Evolutionary conservation across 192 early-diverging fungal genomes (phyloP).

Genomic region (Phycomyces blakesleeanus): DNA sequence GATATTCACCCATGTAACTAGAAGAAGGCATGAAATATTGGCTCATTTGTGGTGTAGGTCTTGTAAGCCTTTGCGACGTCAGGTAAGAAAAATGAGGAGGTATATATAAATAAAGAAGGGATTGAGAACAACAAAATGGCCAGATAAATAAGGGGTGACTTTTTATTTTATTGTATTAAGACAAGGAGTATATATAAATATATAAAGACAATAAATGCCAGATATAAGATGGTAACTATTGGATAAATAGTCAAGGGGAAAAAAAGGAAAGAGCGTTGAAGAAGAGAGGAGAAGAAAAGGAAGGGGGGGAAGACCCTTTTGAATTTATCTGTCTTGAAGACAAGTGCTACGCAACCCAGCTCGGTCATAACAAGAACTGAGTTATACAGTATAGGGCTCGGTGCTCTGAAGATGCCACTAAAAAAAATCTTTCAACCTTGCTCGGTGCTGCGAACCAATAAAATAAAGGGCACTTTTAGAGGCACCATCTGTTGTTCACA

Average conservation of each 20-base stretch:
- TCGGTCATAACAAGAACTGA: neutral
- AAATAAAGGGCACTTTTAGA: neutral
- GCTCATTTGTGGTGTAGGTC: neutral
- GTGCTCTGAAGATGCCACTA: neutral
- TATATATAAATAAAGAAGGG: neutral
- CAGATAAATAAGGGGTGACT: constrained; percentile 5
- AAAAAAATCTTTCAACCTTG: neutral
- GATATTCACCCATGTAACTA: constrained; percentile 1
- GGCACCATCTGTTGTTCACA: neutral
- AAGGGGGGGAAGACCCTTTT: neutral
- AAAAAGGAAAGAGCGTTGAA: constrained; percentile 2
- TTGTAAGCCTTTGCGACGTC: neutral
- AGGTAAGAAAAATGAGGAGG: constrained; percentile 3
- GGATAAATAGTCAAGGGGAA: neutral
- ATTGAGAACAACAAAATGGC: constrained; percentile 1
- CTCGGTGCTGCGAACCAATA: neutral
- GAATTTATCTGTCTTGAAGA: neutral
- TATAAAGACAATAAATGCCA: neutral
- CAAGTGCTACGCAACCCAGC: constrained; percentile 1
- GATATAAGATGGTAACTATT: neutral
- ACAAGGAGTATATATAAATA: neutral
- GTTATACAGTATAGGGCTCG: neutral
- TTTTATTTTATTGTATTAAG: neutral
- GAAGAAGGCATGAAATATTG: constrained; percentile 1
- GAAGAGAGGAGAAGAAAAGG: constrained; percentile 6